Evolutionary conservation across 768 basidiomycete species (phyloP).

Genomic region (Termitomyces sp.): DNA sequence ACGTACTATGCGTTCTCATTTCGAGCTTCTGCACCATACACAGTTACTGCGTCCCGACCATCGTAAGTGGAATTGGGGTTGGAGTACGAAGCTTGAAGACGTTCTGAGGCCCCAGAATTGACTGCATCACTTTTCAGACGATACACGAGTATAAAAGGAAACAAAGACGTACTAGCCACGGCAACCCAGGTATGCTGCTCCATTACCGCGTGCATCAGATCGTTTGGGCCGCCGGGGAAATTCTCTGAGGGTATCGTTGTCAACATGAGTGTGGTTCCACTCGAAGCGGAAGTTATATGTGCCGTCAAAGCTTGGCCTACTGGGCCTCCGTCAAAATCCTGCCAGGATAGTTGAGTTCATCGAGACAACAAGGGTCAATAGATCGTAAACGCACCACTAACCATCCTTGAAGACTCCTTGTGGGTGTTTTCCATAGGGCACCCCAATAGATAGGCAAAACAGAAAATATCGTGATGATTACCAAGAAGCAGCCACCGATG

Average conservation of each 20-base stretch:
- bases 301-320: slow-evolving; percentile 40
- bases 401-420: slow-evolving; percentile 16
- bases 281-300: slow-evolving; percentile 23
- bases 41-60: slow-evolving; percentile 42
- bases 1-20: slow-evolving; percentile 60
- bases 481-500: slow-evolving; percentile 6
- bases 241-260: slow-evolving; percentile 25
- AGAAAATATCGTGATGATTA: slow-evolving; percentile 14
- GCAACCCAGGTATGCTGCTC: slow-evolving; percentile 49
- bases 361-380: not conserved
- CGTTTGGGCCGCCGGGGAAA: slow-evolving; percentile 36
- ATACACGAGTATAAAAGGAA: not conserved
- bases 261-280: slow-evolving; percentile 35
- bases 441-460: slow-evolving; percentile 21
- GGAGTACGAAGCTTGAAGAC: slow-evolving; percentile 30
- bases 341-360: not conserved
- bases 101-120: slow-evolving; percentile 32
- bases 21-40: slow-evolving; percentile 43
- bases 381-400: slow-evolving; percentile 13
- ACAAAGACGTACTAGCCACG: slow-evolving; percentile 35
- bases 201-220: slow-evolving; percentile 37
- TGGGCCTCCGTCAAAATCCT: slow-evolving; percentile 54
- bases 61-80: slow-evolving; percentile 38
- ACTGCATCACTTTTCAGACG: slow-evolving; percentile 20
- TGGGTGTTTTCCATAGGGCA: slow-evolving; percentile 17